Evolutionary conservation across 352 stramenopile species (phyloP).

Genomic region (Pythium apleroticum): DNA sequence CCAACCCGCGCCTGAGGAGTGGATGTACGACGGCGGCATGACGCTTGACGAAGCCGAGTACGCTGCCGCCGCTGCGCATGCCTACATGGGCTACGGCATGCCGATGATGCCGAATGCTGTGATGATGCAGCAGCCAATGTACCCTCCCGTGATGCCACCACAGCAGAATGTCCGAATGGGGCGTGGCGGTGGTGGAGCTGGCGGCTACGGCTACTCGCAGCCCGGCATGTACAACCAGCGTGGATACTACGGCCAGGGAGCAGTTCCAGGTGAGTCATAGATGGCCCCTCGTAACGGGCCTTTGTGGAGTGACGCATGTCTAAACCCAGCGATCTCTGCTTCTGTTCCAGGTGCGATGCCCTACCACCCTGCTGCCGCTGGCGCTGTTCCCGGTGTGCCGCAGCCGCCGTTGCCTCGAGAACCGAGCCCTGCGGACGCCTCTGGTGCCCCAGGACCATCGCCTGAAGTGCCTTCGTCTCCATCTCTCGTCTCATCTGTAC

Average conservation of each 20-base stretch:
- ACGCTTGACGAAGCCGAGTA: constrained; percentile 52
- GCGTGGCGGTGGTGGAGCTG: constrained; percentile 20
- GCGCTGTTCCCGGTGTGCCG: constrained; percentile 5
- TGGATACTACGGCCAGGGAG: constrained; percentile 53
- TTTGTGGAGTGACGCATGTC: not conserved
- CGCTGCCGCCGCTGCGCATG: constrained; percentile 41
- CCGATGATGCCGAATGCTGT: constrained; percentile 55
- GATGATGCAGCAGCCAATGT: constrained; percentile 66
- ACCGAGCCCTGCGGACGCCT: constrained; percentile 16
- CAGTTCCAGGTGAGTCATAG: constrained; percentile 20
- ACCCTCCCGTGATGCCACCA: constrained; percentile 68
- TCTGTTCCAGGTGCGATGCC: constrained; percentile 17
- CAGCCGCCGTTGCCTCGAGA: constrained; percentile 28
- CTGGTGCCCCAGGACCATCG: not conserved
- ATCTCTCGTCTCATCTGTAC: constrained; percentile 6
- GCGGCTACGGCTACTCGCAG: constrained; percentile 44
- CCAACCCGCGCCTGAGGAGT: constrained; percentile 60
- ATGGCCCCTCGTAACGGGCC: not conserved
- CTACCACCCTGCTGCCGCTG: constrained; percentile 16
- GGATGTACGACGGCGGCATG: constrained; percentile 64
- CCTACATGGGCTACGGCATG: constrained; percentile 71
- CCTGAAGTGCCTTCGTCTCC: constrained; percentile 6
- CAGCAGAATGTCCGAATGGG: constrained; percentile 57
- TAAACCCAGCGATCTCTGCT: not conserved
- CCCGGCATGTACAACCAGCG: constrained; percentile 55